Base-by-base conservation (phyloP, 78 protist genomes). In the Monosiga brevicollis region DNA sequence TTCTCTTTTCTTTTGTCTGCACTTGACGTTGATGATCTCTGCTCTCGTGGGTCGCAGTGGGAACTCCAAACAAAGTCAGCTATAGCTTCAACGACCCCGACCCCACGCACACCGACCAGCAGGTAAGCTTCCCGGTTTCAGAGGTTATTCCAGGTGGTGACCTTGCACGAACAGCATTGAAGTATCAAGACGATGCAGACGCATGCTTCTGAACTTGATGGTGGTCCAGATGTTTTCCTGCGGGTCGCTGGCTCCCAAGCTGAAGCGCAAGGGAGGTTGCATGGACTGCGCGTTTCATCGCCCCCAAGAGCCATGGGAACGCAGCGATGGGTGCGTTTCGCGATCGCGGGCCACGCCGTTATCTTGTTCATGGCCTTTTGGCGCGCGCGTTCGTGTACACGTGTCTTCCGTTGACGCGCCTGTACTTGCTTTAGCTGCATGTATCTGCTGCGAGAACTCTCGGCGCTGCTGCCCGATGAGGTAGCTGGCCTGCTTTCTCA, bases 181-280 rank as follows among this genome's bases (percentile, higher is more conserved):
- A 49, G 29, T 20, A 6, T 20, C 62, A 49, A 6, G 15, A 6
- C 6, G 29, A 49, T 15, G 15, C 62, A 49, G 29, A 49, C 62
- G 15, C 62, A 49, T 15, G 15, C 62, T 25, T 38, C 10, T 78
- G 72, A 23, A 11, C 39, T n/a, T 41, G 10, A 36, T 78, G 38
- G 1, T 6, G 6, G 15, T 49, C 6, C 62, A 49, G 62, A 84
- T 84, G 87, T 84, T 36, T 38, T 76, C 82, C 35, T 84, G 87
- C 73, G 87, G 87, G n/a, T 84, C 87, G 55, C 62, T 84, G n/a
- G 82, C 87, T 1, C 87, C 87, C 74, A 80, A 80, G 83, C 73
- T 80, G 37, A n/a, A 32, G 74, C 83, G 83, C 75, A 49, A 74
- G 42, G 83, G 43, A 2, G 83, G 83, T 1, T 80, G 83, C 83